phyloP scores from a whole-genome alignment of 768 basidiomycete species.

The Obba rivulosa region DNA sequence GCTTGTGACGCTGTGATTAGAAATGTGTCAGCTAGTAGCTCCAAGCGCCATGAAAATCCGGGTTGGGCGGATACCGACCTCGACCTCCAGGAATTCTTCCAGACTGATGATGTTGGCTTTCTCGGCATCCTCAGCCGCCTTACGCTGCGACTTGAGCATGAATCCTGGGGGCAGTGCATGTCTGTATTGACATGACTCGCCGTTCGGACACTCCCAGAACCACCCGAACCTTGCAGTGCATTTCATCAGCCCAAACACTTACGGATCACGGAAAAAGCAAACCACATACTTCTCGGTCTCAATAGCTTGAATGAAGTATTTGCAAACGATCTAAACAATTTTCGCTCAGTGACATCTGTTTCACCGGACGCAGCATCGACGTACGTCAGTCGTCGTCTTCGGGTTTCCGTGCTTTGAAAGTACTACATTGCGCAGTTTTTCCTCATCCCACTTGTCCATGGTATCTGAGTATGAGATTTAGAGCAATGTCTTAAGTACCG shows the following conservation, averaged over 20 bases:
- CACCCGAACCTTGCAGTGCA: slow-evolving; percentile 63
- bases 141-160: slow-evolving; percentile 89
- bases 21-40: background rate
- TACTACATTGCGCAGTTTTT: slow-evolving; percentile 86
- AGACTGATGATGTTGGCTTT: slow-evolving; percentile 86
- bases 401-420: slow-evolving; percentile 86
- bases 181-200: slow-evolving; percentile 85
- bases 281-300: slow-evolving; percentile 70
- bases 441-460: slow-evolving; percentile 98
- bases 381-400: slow-evolving; percentile 84
- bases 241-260: background rate
- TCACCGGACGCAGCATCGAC: slow-evolving; percentile 13
- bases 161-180: slow-evolving; percentile 96
- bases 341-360: background rate
- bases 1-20: slow-evolving; percentile 76
- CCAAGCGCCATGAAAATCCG: background rate
- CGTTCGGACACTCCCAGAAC: slow-evolving; percentile 96
- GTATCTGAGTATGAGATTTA: slow-evolving; percentile 54
- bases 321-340: slow-evolving; percentile 83
- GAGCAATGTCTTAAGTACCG: background rate
- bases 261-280: background rate
- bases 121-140: slow-evolving; percentile 85
- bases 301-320: slow-evolving; percentile 94
- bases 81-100: slow-evolving; percentile 96
- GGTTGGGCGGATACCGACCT: slow-evolving; percentile 47